Conservation (phyloP, 2,329 filamentous ascomycete genomes). For the Ophiocordyceps camponoti-rufipedis region DNA sequence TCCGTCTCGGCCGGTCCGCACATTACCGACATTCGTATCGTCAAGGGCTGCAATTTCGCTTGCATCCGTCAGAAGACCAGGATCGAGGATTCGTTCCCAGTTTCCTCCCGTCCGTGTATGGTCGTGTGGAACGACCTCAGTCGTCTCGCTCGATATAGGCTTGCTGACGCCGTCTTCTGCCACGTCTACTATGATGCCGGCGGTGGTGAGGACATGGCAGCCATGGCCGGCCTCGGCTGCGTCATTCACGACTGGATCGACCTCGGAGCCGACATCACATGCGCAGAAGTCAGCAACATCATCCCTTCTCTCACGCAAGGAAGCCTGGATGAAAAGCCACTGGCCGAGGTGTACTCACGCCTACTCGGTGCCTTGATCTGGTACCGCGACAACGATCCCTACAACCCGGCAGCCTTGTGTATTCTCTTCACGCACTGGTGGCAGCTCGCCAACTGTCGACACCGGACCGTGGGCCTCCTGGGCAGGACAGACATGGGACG, state of each 20-base stretch:
- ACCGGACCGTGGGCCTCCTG: constrained; percentile 2
- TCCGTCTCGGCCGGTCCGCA: background rate
- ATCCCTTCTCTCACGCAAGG: constrained; percentile 2
- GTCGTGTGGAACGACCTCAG: constrained; percentile 3
- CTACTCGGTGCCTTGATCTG: constrained; percentile 1
- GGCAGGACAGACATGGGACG: background rate
- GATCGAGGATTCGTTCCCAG: background rate
- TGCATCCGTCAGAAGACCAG: background rate
- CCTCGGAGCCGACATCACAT: constrained; percentile 2
- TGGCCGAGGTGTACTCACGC: constrained; percentile 1
- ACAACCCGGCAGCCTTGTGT: constrained; percentile 2
- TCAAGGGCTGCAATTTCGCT: constrained; percentile 1
- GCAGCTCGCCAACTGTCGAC: constrained; percentile 3
- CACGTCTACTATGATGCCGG: constrained; percentile 3
- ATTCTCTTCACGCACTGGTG: constrained; percentile 4
- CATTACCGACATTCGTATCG: constrained; percentile 1
- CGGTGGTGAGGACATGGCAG: constrained; percentile 1
- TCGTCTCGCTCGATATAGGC: constrained; percentile 1
- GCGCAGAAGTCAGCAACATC: constrained; percentile 4
- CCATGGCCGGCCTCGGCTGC: constrained; percentile 1
- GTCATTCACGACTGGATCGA: constrained; percentile 3
- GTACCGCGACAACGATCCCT: constrained; percentile 2
- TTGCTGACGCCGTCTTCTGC: constrained; percentile 3
- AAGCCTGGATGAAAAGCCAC: background rate
- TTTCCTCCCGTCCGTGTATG: constrained; percentile 2